phyloP scores from a whole-genome alignment of 345 rosid species.

The Citrus glauca region DNA sequence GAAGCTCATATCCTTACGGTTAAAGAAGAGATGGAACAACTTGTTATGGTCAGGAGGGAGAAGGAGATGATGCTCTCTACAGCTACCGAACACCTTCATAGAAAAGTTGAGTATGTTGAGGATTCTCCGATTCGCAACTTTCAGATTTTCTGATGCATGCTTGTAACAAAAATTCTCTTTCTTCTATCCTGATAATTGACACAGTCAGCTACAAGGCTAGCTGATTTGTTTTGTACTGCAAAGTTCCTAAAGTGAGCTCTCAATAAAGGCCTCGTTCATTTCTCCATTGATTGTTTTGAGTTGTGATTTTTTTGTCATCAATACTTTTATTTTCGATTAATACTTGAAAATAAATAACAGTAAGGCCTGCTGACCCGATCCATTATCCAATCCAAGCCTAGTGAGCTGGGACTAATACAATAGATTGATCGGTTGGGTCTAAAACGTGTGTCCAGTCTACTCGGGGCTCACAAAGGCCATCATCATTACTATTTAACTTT shows the following conservation, averaged over 20 bases:
- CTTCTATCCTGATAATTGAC: background rate
- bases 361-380: no score
- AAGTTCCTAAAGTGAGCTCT: background rate
- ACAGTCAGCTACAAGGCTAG: background rate
- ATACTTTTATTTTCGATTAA: no score
- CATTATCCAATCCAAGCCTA: no score
- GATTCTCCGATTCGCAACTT: background rate
- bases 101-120: constrained; percentile 19
- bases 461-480: no score
- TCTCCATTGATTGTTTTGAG: background rate
- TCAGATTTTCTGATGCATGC: background rate
- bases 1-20: constrained; percentile 52
- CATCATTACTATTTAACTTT: no score
- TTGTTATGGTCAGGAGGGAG: background rate
- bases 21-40: constrained; percentile 16
- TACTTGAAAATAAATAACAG: no score
- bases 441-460: no score
- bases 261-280: background rate
- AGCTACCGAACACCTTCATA: constrained; percentile 13
- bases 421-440: no score
- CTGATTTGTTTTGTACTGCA: background rate
- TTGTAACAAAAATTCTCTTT: background rate
- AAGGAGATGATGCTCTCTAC: constrained; percentile 1
- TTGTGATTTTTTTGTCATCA: background rate
- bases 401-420: no score